phyloP scores from a whole-genome alignment of 2,329 filamentous ascomycete species.

The Colletotrichum truncatum region DNA sequence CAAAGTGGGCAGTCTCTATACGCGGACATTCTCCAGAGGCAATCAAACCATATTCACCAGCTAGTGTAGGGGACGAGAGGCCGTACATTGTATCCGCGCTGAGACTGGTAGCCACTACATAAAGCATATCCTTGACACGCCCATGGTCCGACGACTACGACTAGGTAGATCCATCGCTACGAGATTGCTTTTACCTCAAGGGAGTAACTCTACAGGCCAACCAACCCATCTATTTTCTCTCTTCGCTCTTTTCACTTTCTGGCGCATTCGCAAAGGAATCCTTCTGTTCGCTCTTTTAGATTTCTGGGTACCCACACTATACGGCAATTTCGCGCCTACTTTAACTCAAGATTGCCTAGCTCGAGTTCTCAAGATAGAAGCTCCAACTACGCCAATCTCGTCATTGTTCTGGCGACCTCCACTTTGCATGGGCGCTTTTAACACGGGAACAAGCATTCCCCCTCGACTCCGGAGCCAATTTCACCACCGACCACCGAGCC shows the following conservation, averaged over 20 bases:
- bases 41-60: background rate
- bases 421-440: constrained; percentile 6
- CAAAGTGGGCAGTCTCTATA: background rate
- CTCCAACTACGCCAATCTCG: constrained; percentile 15
- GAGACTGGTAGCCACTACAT: too few relatives aligned
- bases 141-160: too few relatives aligned
- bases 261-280: constrained; percentile 18
- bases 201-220: background rate
- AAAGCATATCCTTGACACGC: too few relatives aligned
- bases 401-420: constrained; percentile 11
- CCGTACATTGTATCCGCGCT: too few relatives aligned
- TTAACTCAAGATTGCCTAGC: constrained; percentile 14
- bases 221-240: background rate
- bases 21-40: background rate
- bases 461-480: background rate
- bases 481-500: constrained; percentile 6
- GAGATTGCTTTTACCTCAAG: too few relatives aligned
- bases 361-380: constrained; percentile 25
- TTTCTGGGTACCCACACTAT: constrained; percentile 13
- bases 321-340: background rate
- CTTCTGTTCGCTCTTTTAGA: constrained; percentile 3
- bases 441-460: constrained; percentile 23
- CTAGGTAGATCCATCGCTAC: too few relatives aligned
- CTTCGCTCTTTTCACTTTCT: background rate
- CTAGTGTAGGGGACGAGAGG: too few relatives aligned